phyloP scores from a whole-genome alignment of 2,329 filamentous ascomycete species.

The Penicillium italicum region DNA sequence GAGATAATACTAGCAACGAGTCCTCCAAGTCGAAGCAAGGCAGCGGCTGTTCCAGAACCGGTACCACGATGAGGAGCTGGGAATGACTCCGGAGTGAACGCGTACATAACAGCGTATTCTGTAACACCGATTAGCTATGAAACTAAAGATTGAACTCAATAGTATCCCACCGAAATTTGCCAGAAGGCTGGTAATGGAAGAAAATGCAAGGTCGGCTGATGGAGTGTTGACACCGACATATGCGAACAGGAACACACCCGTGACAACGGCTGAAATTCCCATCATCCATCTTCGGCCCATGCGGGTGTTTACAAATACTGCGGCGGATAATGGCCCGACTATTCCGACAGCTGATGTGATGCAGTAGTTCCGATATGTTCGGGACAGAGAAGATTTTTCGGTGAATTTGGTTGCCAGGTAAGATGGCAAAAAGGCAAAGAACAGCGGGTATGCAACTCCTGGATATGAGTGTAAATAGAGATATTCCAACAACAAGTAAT shows the following conservation, averaged over 20 bases:
- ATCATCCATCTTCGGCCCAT: constrained; percentile 47
- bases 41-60: constrained; percentile 34
- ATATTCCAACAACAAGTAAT: rapidly evolving
- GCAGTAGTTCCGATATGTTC: constrained; percentile 28
- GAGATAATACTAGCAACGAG: constrained; percentile 45
- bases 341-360: constrained; percentile 39
- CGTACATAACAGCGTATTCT: constrained; percentile 34
- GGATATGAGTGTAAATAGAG: neutral
- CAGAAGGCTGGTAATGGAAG: constrained; percentile 46
- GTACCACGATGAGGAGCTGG: constrained; percentile 28
- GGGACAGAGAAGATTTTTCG: constrained; percentile 20
- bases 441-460: constrained; percentile 49
- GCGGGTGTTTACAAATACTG: constrained; percentile 42
- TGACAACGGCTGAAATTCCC: constrained; percentile 44
- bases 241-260: constrained; percentile 48
- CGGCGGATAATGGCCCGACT: constrained; percentile 42
- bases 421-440: constrained; percentile 48
- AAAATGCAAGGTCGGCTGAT: constrained; percentile 32
- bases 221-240: constrained; percentile 44
- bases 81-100: constrained; percentile 30
- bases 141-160: neutral
- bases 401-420: constrained; percentile 43
- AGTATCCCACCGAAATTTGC: constrained; percentile 33
- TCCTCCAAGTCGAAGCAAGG: constrained; percentile 29
- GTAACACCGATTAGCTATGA: neutral